Conservation (phyloP, 2,329 filamentous ascomycete species). For the Metarhizium brunneum region DNA sequence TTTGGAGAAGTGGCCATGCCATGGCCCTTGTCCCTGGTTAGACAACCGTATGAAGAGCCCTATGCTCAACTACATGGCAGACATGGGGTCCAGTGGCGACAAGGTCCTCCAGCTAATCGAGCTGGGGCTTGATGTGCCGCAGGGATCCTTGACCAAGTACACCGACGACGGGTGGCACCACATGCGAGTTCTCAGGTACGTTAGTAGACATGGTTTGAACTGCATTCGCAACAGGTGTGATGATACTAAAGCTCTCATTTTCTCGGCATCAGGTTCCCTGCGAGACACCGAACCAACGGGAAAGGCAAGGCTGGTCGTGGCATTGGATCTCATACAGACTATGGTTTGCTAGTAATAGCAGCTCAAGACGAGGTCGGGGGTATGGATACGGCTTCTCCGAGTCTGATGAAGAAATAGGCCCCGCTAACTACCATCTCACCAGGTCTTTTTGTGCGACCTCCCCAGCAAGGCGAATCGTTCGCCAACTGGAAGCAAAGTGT, state of each 20-base stretch:
- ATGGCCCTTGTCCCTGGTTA: slow-evolving; percentile 40
- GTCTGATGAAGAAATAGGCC: not conserved
- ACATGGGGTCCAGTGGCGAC: slow-evolving; percentile 31
- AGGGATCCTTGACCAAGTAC: slow-evolving; percentile 29
- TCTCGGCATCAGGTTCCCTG: slow-evolving; percentile 19
- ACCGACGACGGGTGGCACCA: slow-evolving; percentile 43
- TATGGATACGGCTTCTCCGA: slow-evolving; percentile 7
- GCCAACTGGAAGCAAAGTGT: slow-evolving; percentile 37
- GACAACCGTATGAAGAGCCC: slow-evolving; percentile 28
- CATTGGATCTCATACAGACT: slow-evolving; percentile 43
- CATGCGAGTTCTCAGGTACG: slow-evolving; percentile 34
- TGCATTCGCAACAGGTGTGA: not conserved
- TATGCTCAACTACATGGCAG: slow-evolving; percentile 31
- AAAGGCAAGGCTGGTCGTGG: slow-evolving; percentile 40
- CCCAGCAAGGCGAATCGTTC: slow-evolving; percentile 26
- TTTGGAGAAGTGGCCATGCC: slow-evolving; percentile 34
- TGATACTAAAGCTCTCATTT: not conserved
- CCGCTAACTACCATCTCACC: not conserved
- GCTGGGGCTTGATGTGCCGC: slow-evolving; percentile 30
- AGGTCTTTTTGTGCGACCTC: slow-evolving; percentile 37
- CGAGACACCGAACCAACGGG: slow-evolving; percentile 28
- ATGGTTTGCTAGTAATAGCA: slow-evolving; percentile 40
- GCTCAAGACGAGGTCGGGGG: slow-evolving; percentile 41
- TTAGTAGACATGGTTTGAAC: not conserved
- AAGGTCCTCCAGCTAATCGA: slow-evolving; percentile 36